A percentile compares a stretch with the other conserved stretches of the same genome.
phyloP scores from a whole-genome alignment of 768 basidiomycete species.

The Phallus indusiatus region DNA sequence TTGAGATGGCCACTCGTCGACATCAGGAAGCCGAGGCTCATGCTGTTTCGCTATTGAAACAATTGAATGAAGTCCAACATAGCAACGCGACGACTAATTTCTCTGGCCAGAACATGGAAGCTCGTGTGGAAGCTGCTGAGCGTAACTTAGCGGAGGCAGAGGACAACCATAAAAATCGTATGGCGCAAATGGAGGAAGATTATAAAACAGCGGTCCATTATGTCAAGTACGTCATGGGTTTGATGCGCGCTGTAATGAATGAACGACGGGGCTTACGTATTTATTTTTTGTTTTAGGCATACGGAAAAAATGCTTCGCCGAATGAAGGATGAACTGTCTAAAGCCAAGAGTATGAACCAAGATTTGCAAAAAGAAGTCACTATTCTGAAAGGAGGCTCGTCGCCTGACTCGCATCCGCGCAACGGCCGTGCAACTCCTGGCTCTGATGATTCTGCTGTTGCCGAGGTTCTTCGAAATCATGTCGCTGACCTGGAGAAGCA shows the following conservation, averaged over 20 bases:
- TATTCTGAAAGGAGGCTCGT: conserved; percentile 47
- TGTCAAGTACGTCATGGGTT: conserved; percentile 64
- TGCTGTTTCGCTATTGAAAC: conserved; percentile 48
- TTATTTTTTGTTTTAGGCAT: conserved; percentile 42
- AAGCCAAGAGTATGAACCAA: conserved; percentile 76
- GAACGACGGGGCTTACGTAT: conserved; percentile 7
- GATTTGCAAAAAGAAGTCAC: conserved; percentile 82
- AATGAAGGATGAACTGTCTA: conserved; percentile 91
- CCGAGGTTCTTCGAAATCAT: conserved; percentile 58
- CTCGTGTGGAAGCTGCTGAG: conserved; percentile 59
- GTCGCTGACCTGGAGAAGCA: conserved; percentile 74
- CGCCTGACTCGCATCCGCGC: conserved; percentile 36
- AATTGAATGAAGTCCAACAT: conserved; percentile 58
- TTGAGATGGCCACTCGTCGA: conserved; percentile 53
- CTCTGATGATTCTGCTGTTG: conserved; percentile 47
- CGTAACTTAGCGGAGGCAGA: conserved; percentile 73
- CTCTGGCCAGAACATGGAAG: conserved; percentile 25
- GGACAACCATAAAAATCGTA: conserved; percentile 62
- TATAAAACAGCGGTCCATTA: conserved; percentile 96
- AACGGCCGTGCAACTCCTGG: conserved; percentile 77
- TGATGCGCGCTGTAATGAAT: conserved; percentile 14
- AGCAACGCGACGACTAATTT: conserved; percentile 24
- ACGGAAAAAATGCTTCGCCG: conserved; percentile 97
- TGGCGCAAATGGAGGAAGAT: conserved; percentile 88
- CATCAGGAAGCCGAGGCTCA: conserved; percentile 71